A percentile compares a stretch with the other conserved stretches of the same genome.
Conservation (phyloP, 2,329 filamentous ascomycete genomes). For the Coniochaeta ligniaria region DNA sequence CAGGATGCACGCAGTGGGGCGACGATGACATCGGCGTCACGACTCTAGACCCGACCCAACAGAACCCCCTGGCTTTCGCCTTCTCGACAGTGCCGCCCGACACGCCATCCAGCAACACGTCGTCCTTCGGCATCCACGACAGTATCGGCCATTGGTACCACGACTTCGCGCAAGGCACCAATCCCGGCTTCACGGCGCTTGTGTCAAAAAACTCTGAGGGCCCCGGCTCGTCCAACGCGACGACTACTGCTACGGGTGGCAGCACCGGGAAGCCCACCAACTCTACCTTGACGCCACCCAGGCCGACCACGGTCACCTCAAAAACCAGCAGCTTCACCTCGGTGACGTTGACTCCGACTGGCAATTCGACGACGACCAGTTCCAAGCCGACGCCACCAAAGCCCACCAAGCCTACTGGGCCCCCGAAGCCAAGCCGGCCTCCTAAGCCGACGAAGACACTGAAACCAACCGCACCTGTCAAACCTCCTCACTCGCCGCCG, state of each 20-base stretch:
- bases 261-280: background rate
- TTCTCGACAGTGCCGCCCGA: slow-evolving; percentile 28
- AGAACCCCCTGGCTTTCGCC: slow-evolving; percentile 32
- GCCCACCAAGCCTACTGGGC: background rate
- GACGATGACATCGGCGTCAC: slow-evolving; percentile 30
- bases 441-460: background rate
- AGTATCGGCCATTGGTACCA: slow-evolving; percentile 32
- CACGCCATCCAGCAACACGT: slow-evolving; percentile 24
- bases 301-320: background rate
- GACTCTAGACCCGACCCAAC: slow-evolving; percentile 26
- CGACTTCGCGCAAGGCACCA: slow-evolving; percentile 24
- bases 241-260: background rate
- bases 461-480: background rate
- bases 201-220: slow-evolving; percentile 4
- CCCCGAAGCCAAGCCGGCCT: background rate
- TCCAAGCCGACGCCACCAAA: background rate
- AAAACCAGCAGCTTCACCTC: background rate
- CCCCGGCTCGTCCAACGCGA: background rate
- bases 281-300: background rate
- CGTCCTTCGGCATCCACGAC: slow-evolving; percentile 34
- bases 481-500: background rate
- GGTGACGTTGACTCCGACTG: background rate
- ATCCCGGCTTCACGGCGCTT: slow-evolving; percentile 20
- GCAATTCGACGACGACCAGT: background rate
- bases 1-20: slow-evolving; percentile 33